Evolutionary conservation across 2,329 filamentous ascomycete genomes (phyloP), one percentile per base, ranked within the genome.

Genomic region (Microthyrium microscopicum): DNA sequence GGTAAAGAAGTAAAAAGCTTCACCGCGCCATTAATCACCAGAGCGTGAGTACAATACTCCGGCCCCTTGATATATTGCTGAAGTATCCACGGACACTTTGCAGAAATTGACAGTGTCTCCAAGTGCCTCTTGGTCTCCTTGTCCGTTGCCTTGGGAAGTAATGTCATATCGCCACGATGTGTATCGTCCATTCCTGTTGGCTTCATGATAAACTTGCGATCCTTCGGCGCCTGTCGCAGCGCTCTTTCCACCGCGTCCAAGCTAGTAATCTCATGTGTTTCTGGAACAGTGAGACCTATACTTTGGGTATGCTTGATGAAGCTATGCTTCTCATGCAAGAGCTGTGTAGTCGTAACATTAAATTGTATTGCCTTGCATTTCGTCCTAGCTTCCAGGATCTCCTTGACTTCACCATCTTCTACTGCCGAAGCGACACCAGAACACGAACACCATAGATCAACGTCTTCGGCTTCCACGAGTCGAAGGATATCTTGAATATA

Each of bases 361-460:
- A 78, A 72, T 37, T 82, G 74, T 3, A 84, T 61, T 3, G 67
- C 73, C 40, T 59, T 67, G 45, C 76, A 78, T 1, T 41, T 41
- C 0, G 71, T 74, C 21, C 62, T 56, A 11, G 56, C 53, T 42
- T 78, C 70, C 13, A 81, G 54, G 3, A 62, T 54, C 36, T 77
- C 66, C 40, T 71, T 73, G 2, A 73, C 74, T 22, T 66, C 51
- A 0, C 70, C 77, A 47, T 84, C 78, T 44, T 78, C 71, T 9
- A 76, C 52, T 0, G 72, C 73, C 1, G 67, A 70, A 1, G 66
- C 62, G 6, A 77, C 70, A n/a, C 71, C 73, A 0, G 77, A 81
- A 44, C 77, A 81, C 15, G 70, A 73, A 3, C 84, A 68, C 77
- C 78, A 85, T 3, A 84, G 52, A 36, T 81, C 68, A 4, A 80